Evolutionary conservation across 495 filamentous ascomycete genomes (phyloP).

Genomic region (Xylaria acuta): DNA sequence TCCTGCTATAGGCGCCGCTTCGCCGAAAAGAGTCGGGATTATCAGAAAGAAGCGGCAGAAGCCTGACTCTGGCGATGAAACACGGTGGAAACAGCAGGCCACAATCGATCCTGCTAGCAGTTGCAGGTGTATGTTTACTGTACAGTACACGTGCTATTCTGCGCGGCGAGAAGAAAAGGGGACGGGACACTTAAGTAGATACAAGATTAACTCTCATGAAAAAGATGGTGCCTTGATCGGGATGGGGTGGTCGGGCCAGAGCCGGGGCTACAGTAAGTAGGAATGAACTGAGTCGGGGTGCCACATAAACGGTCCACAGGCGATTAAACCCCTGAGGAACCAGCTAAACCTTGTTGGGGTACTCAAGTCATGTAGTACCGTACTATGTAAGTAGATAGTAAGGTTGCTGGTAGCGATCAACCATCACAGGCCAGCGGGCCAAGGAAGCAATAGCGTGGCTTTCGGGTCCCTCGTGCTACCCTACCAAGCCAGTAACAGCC

Average conservation of each 20-base stretch:
- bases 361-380: neutral
- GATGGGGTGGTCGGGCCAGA: neutral
- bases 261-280: constrained; percentile 3
- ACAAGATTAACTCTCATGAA: constrained; percentile 16
- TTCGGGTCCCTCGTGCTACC: constrained; percentile 5
- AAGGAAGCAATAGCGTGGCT: constrained; percentile 10
- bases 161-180: constrained; percentile 4
- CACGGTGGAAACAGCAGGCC: constrained; percentile 13
- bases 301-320: constrained; percentile 16
- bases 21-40: constrained; percentile 6
- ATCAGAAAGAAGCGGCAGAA: neutral
- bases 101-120: neutral
- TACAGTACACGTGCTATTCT: neutral
- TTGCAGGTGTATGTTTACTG: neutral
- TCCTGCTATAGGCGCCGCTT: constrained; percentile 13
- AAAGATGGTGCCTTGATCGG: neutral
- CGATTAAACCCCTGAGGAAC: neutral
- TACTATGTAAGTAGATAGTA: no score
- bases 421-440: constrained; percentile 14
- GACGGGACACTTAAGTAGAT: neutral
- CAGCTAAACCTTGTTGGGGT: constrained; percentile 9
- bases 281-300: constrained; percentile 1
- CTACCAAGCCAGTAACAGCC: constrained; percentile 5
- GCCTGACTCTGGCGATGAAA: constrained; percentile 12
- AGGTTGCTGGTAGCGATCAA: neutral